A percentile compares a stretch with the other conserved stretches of the same genome.
These are phyloP conservation scores for Rhynchosporium agropyri DNA, from an alignment of 2,329 filamentous ascomycete species.

Conservation along the genomic window DNA sequence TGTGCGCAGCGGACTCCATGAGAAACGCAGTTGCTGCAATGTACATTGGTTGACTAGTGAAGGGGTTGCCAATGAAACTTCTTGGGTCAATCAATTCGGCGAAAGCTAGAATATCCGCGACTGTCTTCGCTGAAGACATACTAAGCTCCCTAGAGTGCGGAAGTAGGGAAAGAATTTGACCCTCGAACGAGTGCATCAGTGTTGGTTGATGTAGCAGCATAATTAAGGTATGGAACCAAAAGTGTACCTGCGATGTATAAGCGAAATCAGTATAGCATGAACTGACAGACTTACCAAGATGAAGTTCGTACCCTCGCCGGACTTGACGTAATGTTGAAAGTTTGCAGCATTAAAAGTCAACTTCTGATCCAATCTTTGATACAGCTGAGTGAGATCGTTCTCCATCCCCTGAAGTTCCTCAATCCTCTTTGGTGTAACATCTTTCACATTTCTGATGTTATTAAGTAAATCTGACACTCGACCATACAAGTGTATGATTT, in stretches of 20 bases:
- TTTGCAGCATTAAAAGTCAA: slow-evolving; percentile 85
- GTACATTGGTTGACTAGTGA: slow-evolving; percentile 88
- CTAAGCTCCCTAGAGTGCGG: slow-evolving; percentile 74
- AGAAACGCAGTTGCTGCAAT: slow-evolving; percentile 88
- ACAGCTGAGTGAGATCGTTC: slow-evolving; percentile 69
- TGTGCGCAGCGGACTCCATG: slow-evolving; percentile 75
- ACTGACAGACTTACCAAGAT: slow-evolving; percentile 76
- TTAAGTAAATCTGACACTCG: slow-evolving; percentile 83
- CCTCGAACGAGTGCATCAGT: slow-evolving; percentile 75
- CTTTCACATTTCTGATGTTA: slow-evolving; percentile 71
- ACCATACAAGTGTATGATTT: slow-evolving; percentile 85
- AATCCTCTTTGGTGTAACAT: slow-evolving; percentile 75
- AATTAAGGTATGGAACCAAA: slow-evolving; percentile 81
- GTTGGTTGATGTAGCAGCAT: slow-evolving; percentile 85
- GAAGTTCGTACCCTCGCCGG: slow-evolving; percentile 83
- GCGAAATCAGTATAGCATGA: slow-evolving; percentile 73
- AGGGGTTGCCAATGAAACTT: slow-evolving; percentile 85
- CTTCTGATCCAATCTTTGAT: slow-evolving; percentile 73
- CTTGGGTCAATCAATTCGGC: slow-evolving; percentile 83
- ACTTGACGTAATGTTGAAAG: slow-evolving; percentile 81
- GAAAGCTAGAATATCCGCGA: slow-evolving; percentile 85
- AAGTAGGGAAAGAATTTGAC: slow-evolving; percentile 69
- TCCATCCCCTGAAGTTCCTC: slow-evolving; percentile 77
- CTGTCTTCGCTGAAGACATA: slow-evolving; percentile 70
- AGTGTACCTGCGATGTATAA: slow-evolving; percentile 80